Evolutionary conservation across 2,329 filamentous ascomycete species (phyloP).

Genomic region (Fusarium floridanum): DNA sequence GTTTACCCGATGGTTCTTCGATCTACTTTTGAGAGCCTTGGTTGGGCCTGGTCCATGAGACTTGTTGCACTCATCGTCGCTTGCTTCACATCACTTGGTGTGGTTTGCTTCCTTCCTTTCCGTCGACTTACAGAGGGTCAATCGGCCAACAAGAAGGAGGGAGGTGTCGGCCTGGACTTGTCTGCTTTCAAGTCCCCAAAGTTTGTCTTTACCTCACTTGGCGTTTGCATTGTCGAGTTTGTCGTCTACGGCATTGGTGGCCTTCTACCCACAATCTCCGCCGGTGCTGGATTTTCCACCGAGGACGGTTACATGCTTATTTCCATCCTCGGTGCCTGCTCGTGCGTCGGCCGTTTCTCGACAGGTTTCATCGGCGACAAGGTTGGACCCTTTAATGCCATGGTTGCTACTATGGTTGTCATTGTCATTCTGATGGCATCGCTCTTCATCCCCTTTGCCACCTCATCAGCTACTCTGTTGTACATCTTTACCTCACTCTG

Average conservation of each 20-base stretch:
- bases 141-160: background rate
- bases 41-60: constrained; percentile 51
- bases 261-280: constrained; percentile 60
- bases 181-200: constrained; percentile 54
- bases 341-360: constrained; percentile 56
- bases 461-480: constrained; percentile 52
- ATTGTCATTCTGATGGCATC: constrained; percentile 55
- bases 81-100: constrained; percentile 41
- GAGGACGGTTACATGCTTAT: constrained; percentile 58
- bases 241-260: constrained; percentile 62
- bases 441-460: constrained; percentile 59
- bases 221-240: constrained; percentile 60
- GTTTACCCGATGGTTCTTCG: constrained; percentile 51
- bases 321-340: constrained; percentile 58
- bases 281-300: constrained; percentile 45
- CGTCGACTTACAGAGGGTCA: constrained; percentile 27
- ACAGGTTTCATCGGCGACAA: constrained; percentile 57
- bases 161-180: constrained; percentile 48
- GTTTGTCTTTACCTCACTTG: constrained; percentile 54
- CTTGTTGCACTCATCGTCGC: constrained; percentile 45
- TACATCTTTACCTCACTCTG: constrained; percentile 60
- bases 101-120: constrained; percentile 51
- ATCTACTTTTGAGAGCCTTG: constrained; percentile 41
- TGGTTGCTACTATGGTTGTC: constrained; percentile 38
- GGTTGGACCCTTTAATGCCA: constrained; percentile 58